Conservation (phyloP, 495 filamentous ascomycete genomes). For the Corynascus novoguineensis region DNA sequence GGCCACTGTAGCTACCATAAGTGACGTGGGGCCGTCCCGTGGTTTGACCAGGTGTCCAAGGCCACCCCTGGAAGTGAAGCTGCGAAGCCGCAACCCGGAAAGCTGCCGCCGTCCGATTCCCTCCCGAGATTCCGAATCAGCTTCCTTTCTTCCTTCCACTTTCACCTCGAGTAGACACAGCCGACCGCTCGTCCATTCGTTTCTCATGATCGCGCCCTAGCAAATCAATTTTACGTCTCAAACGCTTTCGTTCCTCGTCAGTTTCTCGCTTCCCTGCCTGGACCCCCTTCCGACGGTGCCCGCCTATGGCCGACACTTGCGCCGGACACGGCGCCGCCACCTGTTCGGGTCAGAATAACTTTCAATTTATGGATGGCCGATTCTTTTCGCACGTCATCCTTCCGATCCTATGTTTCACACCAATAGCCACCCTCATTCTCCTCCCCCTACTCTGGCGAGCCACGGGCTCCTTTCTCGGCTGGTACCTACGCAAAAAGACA, state of each 20-base stretch:
- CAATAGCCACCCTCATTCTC: conserved; percentile 30
- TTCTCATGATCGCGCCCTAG: too few relatives aligned
- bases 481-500: conserved; percentile 61
- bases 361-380: conserved; percentile 17
- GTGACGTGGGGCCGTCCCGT: not conserved
- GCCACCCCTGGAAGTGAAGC: not conserved
- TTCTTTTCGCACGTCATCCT: conserved; percentile 20
- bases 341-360: not conserved
- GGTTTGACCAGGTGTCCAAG: conserved; percentile 12
- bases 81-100: not conserved
- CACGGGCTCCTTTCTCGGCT: conserved; percentile 51
- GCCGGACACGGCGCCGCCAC: conserved; percentile 6
- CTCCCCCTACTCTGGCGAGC: conserved; percentile 33
- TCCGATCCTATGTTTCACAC: conserved; percentile 20
- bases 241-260: not conserved
- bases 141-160: too few relatives aligned
- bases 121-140: too few relatives aligned
- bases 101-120: too few relatives aligned
- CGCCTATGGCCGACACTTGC: conserved; percentile 1
- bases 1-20: not conserved
- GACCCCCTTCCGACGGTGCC: not conserved
- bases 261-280: not conserved
- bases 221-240: too few relatives aligned
- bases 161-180: too few relatives aligned
- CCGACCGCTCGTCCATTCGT: too few relatives aligned